Evolutionary conservation across 805 yeast species (phyloP).

Genomic region (Candida silvatica): DNA sequence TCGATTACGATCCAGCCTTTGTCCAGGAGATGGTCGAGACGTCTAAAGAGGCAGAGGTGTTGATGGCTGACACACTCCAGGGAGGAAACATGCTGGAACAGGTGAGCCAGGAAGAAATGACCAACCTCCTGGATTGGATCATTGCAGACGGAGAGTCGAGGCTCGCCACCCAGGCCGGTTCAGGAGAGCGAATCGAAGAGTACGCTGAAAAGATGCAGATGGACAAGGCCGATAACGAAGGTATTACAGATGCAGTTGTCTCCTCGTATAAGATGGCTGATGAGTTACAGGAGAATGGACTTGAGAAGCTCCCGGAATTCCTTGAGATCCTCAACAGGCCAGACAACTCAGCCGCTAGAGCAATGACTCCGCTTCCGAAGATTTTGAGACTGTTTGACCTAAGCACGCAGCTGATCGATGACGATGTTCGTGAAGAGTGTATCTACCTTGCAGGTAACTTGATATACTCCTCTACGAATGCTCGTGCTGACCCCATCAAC

Average conservation of each 20-base stretch:
- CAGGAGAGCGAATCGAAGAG: constrained; percentile 7
- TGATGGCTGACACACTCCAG: constrained; percentile 7
- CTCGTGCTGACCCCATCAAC: constrained; percentile 36
- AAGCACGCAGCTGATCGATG: constrained; percentile 28
- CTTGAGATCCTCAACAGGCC: constrained; percentile 12
- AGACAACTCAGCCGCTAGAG: constrained; percentile 10
- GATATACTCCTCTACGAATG: constrained; percentile 31
- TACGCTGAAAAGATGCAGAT: background rate
- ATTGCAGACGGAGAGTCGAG: constrained; percentile 15
- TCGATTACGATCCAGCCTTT: constrained; percentile 23
- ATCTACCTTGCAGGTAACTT: constrained; percentile 32
- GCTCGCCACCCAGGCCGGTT: constrained; percentile 8
- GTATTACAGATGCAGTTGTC: constrained; percentile 14
- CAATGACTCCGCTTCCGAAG: constrained; percentile 26
- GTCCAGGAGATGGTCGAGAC: constrained; percentile 18
- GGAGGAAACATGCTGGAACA: constrained; percentile 8
- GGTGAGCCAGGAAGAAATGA: constrained; percentile 14
- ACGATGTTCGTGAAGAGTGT: constrained; percentile 25
- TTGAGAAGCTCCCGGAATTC: constrained; percentile 18
- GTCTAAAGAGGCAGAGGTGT: constrained; percentile 14
- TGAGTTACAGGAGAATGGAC: constrained; percentile 13
- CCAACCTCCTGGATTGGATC: constrained; percentile 19
- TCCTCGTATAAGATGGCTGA: constrained; percentile 14
- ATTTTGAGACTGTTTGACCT: constrained; percentile 30
- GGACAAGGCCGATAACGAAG: constrained; percentile 11